Percentiles rank a stretch among this genome's conserved stretches.
phyloP scores from a whole-genome alignment of 345 rosid species.

The Arabis alpina region DNA sequence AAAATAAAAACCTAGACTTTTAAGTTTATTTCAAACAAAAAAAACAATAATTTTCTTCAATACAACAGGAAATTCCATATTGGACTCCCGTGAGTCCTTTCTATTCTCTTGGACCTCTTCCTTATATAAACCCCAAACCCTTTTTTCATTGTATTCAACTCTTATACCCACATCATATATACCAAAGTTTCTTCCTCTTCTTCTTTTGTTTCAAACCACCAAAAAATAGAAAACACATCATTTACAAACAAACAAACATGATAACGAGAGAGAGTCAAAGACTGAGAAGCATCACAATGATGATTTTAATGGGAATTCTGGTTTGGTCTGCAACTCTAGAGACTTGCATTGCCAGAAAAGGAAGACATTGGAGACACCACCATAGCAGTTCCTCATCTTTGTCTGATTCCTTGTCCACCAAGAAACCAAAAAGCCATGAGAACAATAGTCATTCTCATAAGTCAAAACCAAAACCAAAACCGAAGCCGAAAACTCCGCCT shows the following conservation, averaged over 20 bases:
- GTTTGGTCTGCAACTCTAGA: slow-evolving; percentile 69
- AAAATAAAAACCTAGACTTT: neutral
- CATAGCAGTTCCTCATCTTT: slow-evolving; percentile 43
- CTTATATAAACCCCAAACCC: slow-evolving; percentile 52
- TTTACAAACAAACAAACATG: slow-evolving; percentile 30
- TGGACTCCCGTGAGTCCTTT: slow-evolving; percentile 41
- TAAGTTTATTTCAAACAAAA: neutral
- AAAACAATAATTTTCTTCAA: neutral
- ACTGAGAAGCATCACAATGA: slow-evolving; percentile 56
- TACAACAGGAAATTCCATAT: slow-evolving; percentile 7
- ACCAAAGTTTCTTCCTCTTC: slow-evolving; percentile 26
- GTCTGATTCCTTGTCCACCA: slow-evolving; percentile 54
- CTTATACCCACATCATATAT: slow-evolving; percentile 9
- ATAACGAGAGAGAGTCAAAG: slow-evolving; percentile 43
- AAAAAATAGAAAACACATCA: slow-evolving; percentile 19
- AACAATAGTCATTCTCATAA: slow-evolving; percentile 46
- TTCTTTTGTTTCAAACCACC: slow-evolving; percentile 18
- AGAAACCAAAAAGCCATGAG: slow-evolving; percentile 57
- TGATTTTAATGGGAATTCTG: slow-evolving; percentile 53
- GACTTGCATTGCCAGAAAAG: slow-evolving; percentile 83
- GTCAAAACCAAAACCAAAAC: slow-evolving; percentile 50
- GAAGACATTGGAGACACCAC: slow-evolving; percentile 76
- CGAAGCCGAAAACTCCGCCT: slow-evolving; percentile 38
- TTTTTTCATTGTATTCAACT: slow-evolving; percentile 28
- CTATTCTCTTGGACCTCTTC: slow-evolving; percentile 32